Evolutionary conservation across 257 asterid genomes (phyloP), one percentile per base, ranked within the genome.

Genomic region (Craterostigma plantagineum): DNA sequence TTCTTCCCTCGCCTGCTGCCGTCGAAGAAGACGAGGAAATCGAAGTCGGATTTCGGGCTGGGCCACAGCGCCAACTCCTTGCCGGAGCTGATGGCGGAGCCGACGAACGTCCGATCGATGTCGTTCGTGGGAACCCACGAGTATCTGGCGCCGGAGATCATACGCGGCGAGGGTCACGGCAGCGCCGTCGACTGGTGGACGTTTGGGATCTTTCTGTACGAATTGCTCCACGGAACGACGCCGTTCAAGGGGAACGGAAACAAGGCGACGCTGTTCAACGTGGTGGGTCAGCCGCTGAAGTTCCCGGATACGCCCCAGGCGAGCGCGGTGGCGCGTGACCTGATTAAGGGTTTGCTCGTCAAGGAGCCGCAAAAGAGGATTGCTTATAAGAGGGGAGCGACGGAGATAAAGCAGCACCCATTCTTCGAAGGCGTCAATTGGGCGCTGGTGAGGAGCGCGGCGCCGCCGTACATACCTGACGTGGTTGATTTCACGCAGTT

Each of bases 121-220:
- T 69, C 77, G 4, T 69, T 69, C 7, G 77, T 65, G 0, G 77
- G 77, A 11, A 69, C 77, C 11, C 77, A 69, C 33, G 77, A 69
- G 45, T 69, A 69, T 9, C 69, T 69, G 2, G 77, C 77, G 4
- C 77, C 77, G 1, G 77, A 69, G 62, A 69, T 69, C 52, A 62
- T 69, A 11, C 77, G 77, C 3, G 77, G 77, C 23, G 77, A 69
- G 57, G 72, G 72, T 0, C 77, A 69, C 15, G 72, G 77, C 4
- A 64, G 72, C 34, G 77, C 77, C 11, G 76, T 69, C 35, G 76
- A 69, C 33, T 64, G 76, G 76, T 64, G 76, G 76, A 69, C 76
- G 11, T 61, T 68, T 8, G 72, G 76, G 17, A 64, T 68, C 10
- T 68, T 68, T 66, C 16, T 68, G 34, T 68, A 65, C 42, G 77